A percentile compares a stretch with the other conserved stretches of the same genome.
Conservation (phyloP, 2,329 filamentous ascomycete species). For the Fusarium chaquense region DNA sequence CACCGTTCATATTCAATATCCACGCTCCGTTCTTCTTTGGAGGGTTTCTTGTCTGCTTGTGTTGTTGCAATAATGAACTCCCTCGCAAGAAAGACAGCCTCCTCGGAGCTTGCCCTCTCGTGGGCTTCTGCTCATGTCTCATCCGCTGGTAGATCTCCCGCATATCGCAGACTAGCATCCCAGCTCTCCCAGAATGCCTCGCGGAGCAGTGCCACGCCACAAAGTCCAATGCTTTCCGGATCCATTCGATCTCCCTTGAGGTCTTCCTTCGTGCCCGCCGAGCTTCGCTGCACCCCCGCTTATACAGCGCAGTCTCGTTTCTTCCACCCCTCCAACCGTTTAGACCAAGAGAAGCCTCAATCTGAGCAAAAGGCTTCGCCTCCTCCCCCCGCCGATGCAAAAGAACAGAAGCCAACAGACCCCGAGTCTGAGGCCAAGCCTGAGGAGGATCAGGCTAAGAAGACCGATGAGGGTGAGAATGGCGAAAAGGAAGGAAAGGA, state of each 20-base stretch:
- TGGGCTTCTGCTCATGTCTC: constrained; percentile 56
- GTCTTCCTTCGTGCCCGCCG: constrained; percentile 59
- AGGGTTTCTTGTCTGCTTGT: constrained; percentile 44
- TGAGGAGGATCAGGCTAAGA: constrained; percentile 60
- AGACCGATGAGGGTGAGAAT: constrained; percentile 55
- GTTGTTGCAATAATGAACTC: constrained; percentile 59
- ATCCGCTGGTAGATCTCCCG: constrained; percentile 60
- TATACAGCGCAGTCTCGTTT: constrained; percentile 48
- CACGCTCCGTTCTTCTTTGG: constrained; percentile 48
- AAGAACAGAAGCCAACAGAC: constrained; percentile 56
- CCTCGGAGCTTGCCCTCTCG: constrained; percentile 57
- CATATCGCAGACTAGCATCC: constrained; percentile 61
- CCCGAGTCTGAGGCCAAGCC: constrained; percentile 51
- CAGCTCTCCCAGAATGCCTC: constrained; percentile 49
- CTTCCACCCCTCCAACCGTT: constrained; percentile 51
- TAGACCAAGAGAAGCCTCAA: constrained; percentile 53
- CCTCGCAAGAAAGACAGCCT: constrained; percentile 58
- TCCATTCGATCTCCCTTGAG: constrained; percentile 56
- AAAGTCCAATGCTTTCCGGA: constrained; percentile 45
- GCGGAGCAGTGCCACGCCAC: constrained; percentile 46
- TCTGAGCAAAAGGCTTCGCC: constrained; percentile 45
- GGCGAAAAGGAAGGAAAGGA: constrained; percentile 60
- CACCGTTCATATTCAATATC: constrained; percentile 42
- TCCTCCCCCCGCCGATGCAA: constrained; percentile 54
- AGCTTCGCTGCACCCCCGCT: constrained; percentile 52